phyloP scores from a whole-genome alignment of 352 stramenopile genomes.

The Phytophthora constricta region DNA sequence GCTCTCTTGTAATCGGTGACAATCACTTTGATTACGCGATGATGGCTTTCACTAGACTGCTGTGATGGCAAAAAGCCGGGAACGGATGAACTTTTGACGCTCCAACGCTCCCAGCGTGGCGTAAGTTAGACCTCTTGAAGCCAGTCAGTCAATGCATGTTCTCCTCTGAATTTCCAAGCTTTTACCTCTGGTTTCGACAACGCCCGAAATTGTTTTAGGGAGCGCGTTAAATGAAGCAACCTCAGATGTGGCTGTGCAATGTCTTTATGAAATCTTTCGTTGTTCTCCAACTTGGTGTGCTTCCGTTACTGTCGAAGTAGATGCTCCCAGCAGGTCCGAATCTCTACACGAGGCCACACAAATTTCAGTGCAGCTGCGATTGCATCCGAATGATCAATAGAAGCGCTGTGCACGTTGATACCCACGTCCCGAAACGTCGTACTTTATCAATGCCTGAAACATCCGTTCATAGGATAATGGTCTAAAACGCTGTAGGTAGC shows the following conservation, averaged over 20 bases:
- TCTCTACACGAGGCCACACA: constrained; percentile 7
- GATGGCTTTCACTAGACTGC: constrained; percentile 5
- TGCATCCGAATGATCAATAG: constrained; percentile 17
- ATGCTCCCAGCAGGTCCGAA: constrained; percentile 21
- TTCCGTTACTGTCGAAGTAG: constrained; percentile 1
- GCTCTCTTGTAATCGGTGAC: constrained; percentile 8
- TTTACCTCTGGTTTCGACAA: constrained; percentile 7
- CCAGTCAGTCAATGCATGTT: background rate
- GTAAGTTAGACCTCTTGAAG: constrained; percentile 5
- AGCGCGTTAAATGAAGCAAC: background rate
- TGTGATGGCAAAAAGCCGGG: constrained; percentile 5
- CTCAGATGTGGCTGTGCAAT: constrained; percentile 2
- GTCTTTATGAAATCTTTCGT: constrained; percentile 6
- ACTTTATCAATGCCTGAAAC: constrained; percentile 1
- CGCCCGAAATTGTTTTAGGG: constrained; percentile 8
- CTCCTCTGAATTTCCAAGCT: background rate
- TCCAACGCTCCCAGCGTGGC: constrained; percentile 13
- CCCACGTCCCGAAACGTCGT: constrained; percentile 9
- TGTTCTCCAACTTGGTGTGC: background rate
- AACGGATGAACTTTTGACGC: constrained; percentile 11
- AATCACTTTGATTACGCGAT: constrained; percentile 16
- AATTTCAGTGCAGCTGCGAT: constrained; percentile 12
- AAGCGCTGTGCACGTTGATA: constrained; percentile 1
- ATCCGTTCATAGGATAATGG: constrained; percentile 7
- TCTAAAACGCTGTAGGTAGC: constrained; percentile 6